Base-by-base conservation (phyloP, 306 rosid species). In the Senna siamea region DNA sequence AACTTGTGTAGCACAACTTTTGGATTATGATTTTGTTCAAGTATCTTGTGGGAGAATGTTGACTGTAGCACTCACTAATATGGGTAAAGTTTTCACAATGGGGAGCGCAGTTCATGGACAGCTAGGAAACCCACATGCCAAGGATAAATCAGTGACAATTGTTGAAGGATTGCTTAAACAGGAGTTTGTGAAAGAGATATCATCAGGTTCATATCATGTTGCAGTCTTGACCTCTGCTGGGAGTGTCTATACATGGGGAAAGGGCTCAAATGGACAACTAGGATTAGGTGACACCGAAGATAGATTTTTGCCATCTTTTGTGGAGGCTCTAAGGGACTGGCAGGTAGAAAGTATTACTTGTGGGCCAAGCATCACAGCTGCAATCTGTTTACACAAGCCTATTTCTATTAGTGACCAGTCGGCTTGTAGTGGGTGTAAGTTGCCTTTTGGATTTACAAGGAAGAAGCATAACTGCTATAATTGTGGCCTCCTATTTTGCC, bases 391-490 rank as follows among this genome's bases (percentile, higher is more conserved):
- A 50, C 96, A 92, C 79, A 90, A 78, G 73, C 88, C 96, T 4
- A 63, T 92, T 72, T 88, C 98, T 50, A 83, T 86, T 20, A 84
- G 83, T 60, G 89, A 90, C 80, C 98, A 90, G 26, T 82, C 92
- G 28, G 55, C 82, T 67, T 92, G 96, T 79, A 85, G 82, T 62
- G 92, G 92, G 76, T 92, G 98, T 84, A 92, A 89, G 83, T 76
- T 87, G 66, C 84, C 80, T 7, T 92, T 92, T 23, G 89, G 94
- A 38, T 90, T 92, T 78, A 90, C 89, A 68, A 88, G 92, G 88
- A 92, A 90, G 83, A 92, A 85, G 78, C 98, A 88, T 65, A 87
- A 92, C 80, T 92, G 96, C 81, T 89, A 92, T 72, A 85, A 87
- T 68, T 92, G 98, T 37, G 96, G 98, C 63, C 94, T 90, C 60